Evolutionary conservation across 2,329 filamentous ascomycete species (phyloP), one percentile per base, ranked within the genome.

Genomic region (Amauroascus verrucosus): DNA sequence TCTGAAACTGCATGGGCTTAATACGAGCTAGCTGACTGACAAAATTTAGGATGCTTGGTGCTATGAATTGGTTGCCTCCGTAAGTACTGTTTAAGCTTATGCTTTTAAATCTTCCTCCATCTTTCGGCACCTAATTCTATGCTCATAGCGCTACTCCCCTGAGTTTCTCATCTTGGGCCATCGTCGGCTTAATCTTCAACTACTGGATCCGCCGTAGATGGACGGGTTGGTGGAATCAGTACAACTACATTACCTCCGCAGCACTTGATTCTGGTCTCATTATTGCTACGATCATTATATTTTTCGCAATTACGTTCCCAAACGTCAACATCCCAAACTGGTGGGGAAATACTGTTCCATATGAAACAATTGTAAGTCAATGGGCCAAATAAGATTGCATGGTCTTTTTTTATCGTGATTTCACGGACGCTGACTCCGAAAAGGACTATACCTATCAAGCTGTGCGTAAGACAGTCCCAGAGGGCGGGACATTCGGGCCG

Each of bases 91-190:
- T 30, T 30, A 30, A 4, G 5, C 26, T 9, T 9, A 9, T 30
- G 26, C 9, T 30, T 30, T 9, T 9, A 30, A 30, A 9, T 9
- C 26, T 30, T 4, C 26, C 26, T 30, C 9, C 4, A 30, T 30
- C 5, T n/a, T n/a, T 30, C 26, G 26, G 9, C 9, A 30, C 4
- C 26, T 30, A 9, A 30, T 9, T 30, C 26, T 9, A 30, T 30
- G 4, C 4, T 30, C 13, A 30, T 40, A 61, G 61, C 0, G 83
- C 83, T 0, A 83, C 80, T 0, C 77, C 81, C 0, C 77, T 83
- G 60, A 84, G 78, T 54, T 86, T 83, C 63, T 75, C 82, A 33
- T 79, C 80, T 61, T 86, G 83, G 83, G 82, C 78, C 1, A 63
- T 78, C 30, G 77, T 83, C 14, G 67, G 67, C 6, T 58, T 69